Evolutionary conservation across 2,329 filamentous ascomycete genomes (phyloP), one percentile per base, ranked within the genome.

Genomic region (Xylaria sp.): DNA sequence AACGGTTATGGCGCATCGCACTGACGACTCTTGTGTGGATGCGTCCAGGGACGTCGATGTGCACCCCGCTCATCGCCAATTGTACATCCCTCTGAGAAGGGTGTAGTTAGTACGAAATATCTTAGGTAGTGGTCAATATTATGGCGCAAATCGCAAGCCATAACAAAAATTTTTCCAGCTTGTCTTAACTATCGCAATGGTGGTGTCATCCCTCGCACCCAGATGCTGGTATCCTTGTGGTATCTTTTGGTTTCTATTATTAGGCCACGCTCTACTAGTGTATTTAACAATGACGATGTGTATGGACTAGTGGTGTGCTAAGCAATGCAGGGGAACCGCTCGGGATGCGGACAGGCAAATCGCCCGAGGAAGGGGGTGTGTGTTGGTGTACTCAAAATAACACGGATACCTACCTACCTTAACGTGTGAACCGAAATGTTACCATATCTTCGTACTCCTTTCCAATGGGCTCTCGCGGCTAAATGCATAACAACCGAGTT

Each of bases 11-110:
- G 67, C 63, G 60, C 68, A 71, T 72, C 67, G 41, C 70, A 72
- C 70, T 72, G 52, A 72, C 70, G 71, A 72, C 63, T 66, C 70
- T 70, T 71, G 70, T 72, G 70, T 71, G 69, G 67, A 68, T 72
- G 70, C 51, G 43, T 51, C 46, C 56, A 44, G 54, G 35, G 35
- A 55, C 35, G 38, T 59, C 46, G 64, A 60, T 60, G 46, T 43
- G 57, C 31, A 37, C 47, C 3, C 37, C 41, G 62, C 61, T 55
- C 65, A 60, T 64, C 56, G 31, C 54, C 51, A 56, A 58, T 60
- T 60, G 60, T 66, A 65, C n/a, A 27, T 57, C 33, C 52, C 54
- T 60, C 63, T 58, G 46, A 56, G 40, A 58, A 38, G 63, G 54
- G 57, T 40, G 62, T 58, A 21, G 51, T 60, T 52, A 49, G 55